phyloP scores from a whole-genome alignment of 2,329 filamentous ascomycete species.

The Epichloe baconii region DNA sequence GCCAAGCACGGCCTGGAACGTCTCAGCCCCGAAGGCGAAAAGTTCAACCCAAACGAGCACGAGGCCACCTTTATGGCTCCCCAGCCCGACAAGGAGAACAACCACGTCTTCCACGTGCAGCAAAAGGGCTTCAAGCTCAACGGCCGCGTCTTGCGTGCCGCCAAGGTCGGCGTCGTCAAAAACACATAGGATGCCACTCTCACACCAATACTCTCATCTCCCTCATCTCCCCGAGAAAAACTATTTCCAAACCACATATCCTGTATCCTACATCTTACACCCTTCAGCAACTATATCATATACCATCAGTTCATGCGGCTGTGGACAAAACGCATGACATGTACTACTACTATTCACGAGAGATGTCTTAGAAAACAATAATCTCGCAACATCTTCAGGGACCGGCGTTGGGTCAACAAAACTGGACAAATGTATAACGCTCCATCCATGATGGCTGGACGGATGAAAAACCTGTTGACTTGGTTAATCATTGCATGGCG shows the following conservation, averaged over 20 bases:
- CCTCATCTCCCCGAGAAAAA: background rate
- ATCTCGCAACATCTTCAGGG: conserved; percentile 12
- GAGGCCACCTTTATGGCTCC: conserved; percentile 94
- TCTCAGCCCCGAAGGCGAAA: conserved; percentile 69
- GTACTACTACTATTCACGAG: conserved; percentile 9
- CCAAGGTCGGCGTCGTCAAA: conserved; percentile 94
- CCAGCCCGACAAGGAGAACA: conserved; percentile 76
- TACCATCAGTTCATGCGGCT: background rate
- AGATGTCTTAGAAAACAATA: background rate
- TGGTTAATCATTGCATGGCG: conserved; percentile 15
- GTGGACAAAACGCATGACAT: conserved; percentile 5
- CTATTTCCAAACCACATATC: background rate
- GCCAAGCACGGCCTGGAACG: conserved; percentile 90
- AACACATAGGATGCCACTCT: conserved; percentile 36
- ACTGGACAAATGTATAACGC: conserved; percentile 26
- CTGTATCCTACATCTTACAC: background rate
- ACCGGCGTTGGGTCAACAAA: conserved; percentile 21
- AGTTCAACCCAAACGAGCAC: conserved; percentile 93
- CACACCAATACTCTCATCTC: background rate
- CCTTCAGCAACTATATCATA: conserved; percentile 1
- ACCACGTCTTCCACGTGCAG: conserved; percentile 82
- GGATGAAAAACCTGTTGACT: background rate
- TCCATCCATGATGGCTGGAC: conserved; percentile 29
- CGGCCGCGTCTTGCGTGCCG: conserved; percentile 74
- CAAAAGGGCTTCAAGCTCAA: conserved; percentile 94